These are phyloP conservation scores for Ganoderma meredithae DNA, from an alignment of 1,284 basidiomycete genomes.

Conservation along the genomic window DNA sequence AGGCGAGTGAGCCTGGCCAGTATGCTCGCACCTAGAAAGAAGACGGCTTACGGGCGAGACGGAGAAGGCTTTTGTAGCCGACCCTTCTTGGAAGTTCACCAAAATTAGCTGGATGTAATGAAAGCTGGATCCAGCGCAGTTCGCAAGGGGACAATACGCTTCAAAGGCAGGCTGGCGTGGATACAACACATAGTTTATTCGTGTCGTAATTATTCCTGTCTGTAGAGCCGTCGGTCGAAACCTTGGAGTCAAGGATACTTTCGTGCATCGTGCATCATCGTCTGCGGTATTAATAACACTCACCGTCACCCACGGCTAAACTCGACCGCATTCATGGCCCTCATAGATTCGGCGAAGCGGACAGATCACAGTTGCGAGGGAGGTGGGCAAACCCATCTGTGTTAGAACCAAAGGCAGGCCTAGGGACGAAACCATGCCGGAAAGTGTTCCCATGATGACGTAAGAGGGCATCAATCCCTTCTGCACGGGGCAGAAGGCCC, in stretches of 20 bases:
- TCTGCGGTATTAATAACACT: background rate
- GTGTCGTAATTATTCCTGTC: background rate
- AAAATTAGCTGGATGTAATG: background rate
- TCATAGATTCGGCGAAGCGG: background rate
- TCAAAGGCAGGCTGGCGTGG: background rate
- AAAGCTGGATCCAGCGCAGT: background rate
- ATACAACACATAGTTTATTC: background rate
- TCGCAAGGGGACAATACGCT: background rate
- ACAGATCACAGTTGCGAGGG: background rate
- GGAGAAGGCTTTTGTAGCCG: background rate
- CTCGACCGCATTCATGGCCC: background rate
- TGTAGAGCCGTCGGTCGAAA: background rate
- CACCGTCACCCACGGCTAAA: background rate
- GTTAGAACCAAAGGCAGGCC: background rate
- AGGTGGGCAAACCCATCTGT: background rate
- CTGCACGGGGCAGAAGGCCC: background rate
- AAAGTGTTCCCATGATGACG: constrained; percentile 32
- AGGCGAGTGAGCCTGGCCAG: background rate
- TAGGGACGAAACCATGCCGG: background rate
- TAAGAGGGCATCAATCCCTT: constrained; percentile 28
- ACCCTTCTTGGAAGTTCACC: background rate
- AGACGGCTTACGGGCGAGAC: background rate
- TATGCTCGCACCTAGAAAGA: background rate
- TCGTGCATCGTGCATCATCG: background rate
- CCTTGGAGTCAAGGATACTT: background rate